Percentiles rank a stretch among this genome's conserved stretches.
Evolutionary conservation across 306 rosid genomes (phyloP).

Genomic region (Canavalia gladiata): DNA sequence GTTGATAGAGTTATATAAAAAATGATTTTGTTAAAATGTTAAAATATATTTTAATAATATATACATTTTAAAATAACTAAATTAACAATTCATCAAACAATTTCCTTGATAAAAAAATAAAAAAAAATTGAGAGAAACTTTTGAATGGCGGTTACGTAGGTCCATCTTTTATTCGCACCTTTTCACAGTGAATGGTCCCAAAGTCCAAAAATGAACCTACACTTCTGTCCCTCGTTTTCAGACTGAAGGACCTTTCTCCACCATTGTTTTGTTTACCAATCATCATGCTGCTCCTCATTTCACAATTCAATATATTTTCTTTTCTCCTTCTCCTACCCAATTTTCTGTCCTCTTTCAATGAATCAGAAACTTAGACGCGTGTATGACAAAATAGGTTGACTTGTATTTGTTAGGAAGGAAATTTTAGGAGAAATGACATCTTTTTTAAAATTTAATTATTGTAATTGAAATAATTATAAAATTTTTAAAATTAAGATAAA

Average conservation of each 20-base stretch:
- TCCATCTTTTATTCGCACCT: background rate
- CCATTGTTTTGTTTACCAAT: background rate
- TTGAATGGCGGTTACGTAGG: conserved; percentile 21
- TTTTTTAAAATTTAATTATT: no score
- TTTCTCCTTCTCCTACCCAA: background rate
- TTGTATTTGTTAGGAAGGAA: no score
- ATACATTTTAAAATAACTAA: no score
- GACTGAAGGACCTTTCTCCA: background rate
- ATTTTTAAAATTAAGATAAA: no score
- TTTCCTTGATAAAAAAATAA: no score
- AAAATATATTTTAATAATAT: no score
- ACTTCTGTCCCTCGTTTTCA: background rate
- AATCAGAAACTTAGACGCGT: background rate
- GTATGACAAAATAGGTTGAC: background rate
- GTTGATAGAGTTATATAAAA: no score
- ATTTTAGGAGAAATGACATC: no score
- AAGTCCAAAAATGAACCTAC: background rate
- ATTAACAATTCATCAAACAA: no score
- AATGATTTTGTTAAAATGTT: no score
- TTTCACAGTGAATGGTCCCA: background rate
- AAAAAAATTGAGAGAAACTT: background rate
- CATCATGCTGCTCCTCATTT: conserved; percentile 1
- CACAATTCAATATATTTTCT: background rate
- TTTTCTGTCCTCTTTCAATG: background rate
- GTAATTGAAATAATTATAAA: no score